Evolutionary conservation across 371 early-diverging fungal genomes (phyloP), one percentile per base, ranked within the genome.

Genomic region (Zopfochytrium polystomum): DNA sequence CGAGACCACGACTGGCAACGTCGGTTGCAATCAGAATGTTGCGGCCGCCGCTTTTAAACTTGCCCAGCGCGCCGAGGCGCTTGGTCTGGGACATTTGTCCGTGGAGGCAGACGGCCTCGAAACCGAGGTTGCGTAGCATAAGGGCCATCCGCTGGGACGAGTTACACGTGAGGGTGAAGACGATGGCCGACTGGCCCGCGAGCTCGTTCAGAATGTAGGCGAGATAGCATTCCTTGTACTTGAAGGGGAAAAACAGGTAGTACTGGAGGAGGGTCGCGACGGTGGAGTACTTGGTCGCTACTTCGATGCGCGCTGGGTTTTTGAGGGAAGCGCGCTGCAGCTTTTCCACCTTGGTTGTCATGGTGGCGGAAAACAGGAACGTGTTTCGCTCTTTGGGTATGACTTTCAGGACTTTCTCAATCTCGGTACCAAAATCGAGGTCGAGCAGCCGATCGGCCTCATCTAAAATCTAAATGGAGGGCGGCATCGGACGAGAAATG

Each of bases 371-470:
- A 68, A 93, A 99, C 49, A 99, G 83, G 63, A 97, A 88, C 0
- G 92, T 97, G 65, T 96, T 94, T 33, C 91, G 86, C 7, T 20
- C 13, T 5, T 3, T 22, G 3, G 57, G 60, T n/a, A 25, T 25
- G 54, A 3, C 91, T 55, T 89, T 88, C 32, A 96, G 76, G 51
- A 98, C 92, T 64, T 91, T 89, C 67, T 96, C 95, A 67, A 98
- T 95, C 64, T 93, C 91, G 35, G 92, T 65, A 44, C 20, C 18
- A 20, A 26, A 13, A 52, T 13, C 26, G 25, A 13, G 20, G 15
- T 95, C 96, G 67, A 97, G 79, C 51, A 97, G 80, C 53, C 94
- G 90, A 84, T 99, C 99, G 3, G 98, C 99, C 81, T 99, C 99
- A 64, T 99, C 99, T 85, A 99, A 58, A 22, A n/a, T 48, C 18